Base-by-base conservation (phyloP, 2,329 filamentous ascomycete species). In the Akanthomyces uredinophilus region DNA sequence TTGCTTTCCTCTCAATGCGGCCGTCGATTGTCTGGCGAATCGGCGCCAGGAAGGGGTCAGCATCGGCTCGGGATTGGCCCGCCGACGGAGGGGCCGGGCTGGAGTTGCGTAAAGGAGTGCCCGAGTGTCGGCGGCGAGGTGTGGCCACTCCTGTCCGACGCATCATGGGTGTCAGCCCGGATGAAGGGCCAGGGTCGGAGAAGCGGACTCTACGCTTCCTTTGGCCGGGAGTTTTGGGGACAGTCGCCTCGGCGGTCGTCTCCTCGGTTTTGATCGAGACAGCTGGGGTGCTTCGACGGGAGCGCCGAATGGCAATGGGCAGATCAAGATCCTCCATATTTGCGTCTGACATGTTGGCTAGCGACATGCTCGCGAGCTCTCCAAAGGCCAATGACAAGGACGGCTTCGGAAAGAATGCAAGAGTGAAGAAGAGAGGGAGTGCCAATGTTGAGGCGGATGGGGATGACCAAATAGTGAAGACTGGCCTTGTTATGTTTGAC, bases 161-260 rank as follows among this genome's bases (percentile, higher is more conserved):
- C 49, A 87, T 73, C 74, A 86, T 82, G 1, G 85, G 85, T 1
- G 85, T 87, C 32, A 87, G 71, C 2, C 85, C 84, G 1, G 81
- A 85, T 2, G 79, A 76, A 1, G 77, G 75, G 0, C 81, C 83
- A 10, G 83, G 83, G 46, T 87, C 83, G 0, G 85, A 87, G 72
- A 87, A 86, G 43, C 84, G 81, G 24, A 86, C 83, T 62, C 77
- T 76, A 66, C 81, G 83, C 67, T 78, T 82, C 1, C 63, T 60
- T 37, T 68, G 65, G 37, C 67, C 66, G 11, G 74, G 74, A 2
- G 74, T 77, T 18, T 61, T 57, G 27, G 61, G 63, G 29, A 65
- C 29, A 3, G 27, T n/a, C 3, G 22, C 22, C 11, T 39, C n/a
- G 6, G 59, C n/a, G 6, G 59, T 14, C 4, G 16, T 32, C n/a